phyloP scores from a whole-genome alignment of 176 grass and related monocot species.

The Juncus effusus region DNA sequence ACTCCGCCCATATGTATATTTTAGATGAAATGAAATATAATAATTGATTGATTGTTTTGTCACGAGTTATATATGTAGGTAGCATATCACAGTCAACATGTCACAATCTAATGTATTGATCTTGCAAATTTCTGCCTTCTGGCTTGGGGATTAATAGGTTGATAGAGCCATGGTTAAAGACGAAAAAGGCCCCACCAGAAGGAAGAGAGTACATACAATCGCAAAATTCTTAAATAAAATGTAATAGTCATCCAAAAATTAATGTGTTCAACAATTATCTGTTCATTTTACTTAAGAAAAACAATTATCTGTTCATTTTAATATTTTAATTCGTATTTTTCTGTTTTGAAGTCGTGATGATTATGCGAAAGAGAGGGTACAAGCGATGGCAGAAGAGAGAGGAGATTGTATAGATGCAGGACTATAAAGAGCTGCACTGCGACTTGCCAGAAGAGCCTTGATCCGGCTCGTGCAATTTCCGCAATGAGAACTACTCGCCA shows the following conservation, averaged over 20 bases:
- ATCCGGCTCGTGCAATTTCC: constrained; percentile 53
- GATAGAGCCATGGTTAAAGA: constrained; percentile 61
- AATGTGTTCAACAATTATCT: not conserved
- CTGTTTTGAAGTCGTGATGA: constrained; percentile 44
- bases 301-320: too few species aligned
- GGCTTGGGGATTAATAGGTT: constrained; percentile 6
- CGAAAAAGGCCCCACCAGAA: constrained; percentile 9
- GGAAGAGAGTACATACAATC: constrained; percentile 43
- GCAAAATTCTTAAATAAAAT: constrained; percentile 11
- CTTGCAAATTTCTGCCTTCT: too few species aligned
- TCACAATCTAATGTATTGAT: too few species aligned
- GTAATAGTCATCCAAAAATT: not conserved
- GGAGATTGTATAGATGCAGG: constrained; percentile 57
- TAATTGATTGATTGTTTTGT: too few species aligned
- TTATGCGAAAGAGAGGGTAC: constrained; percentile 49
- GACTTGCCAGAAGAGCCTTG: constrained; percentile 69
- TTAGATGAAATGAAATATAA: too few species aligned
- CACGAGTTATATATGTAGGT: too few species aligned
- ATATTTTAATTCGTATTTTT: too few species aligned
- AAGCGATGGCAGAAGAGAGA: constrained; percentile 60
- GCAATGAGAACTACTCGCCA: constrained; percentile 45
- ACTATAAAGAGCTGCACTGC: constrained; percentile 78
- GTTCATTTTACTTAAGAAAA: too few species aligned
- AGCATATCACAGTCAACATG: too few species aligned
- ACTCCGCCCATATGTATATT: too few species aligned